Conservation (phyloP, 768 basidiomycete genomes). For the Kwoniella dendrophila region DNA sequence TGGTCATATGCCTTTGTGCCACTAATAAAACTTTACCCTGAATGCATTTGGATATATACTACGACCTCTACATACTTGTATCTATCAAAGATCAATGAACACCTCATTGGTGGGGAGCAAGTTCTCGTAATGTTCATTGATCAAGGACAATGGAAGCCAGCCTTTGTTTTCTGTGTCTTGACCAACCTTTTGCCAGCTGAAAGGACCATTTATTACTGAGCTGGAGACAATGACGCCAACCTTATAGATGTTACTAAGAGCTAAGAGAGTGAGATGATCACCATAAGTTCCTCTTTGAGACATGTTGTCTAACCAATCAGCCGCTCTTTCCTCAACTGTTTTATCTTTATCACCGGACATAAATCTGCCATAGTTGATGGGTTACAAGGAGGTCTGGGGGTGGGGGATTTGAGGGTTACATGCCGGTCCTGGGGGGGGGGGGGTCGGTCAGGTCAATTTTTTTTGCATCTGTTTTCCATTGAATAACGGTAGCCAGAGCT, state of each 20-base stretch:
- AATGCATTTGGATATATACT: conserved; percentile 1
- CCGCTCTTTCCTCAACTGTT: too few relatives aligned
- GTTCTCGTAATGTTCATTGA: conserved; percentile 11
- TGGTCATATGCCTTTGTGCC: too few relatives aligned
- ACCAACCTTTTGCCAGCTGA: not conserved
- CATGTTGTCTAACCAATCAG: conserved; percentile 1
- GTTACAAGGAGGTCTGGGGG: not conserved
- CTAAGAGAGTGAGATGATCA: conserved; percentile 1
- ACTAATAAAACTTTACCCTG: too few relatives aligned
- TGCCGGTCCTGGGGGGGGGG: too few relatives aligned
- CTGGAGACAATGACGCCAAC: not conserved
- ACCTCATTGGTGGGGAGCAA: conserved; percentile 1
- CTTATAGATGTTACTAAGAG: not conserved
- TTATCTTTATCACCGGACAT: too few relatives aligned
- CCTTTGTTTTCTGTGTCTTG: not conserved
- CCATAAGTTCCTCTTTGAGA: not conserved
- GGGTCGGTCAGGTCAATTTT: too few relatives aligned
- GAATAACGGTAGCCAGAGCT: too few relatives aligned
- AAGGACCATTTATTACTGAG: not conserved
- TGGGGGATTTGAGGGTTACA: not conserved
- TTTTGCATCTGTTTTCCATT: too few relatives aligned
- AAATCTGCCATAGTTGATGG: too few relatives aligned
- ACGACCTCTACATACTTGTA: not conserved
- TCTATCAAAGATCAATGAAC: not conserved
- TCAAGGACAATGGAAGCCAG: not conserved